A percentile compares a stretch with the other conserved stretches of the same genome.
phyloP scores from a whole-genome alignment of 352 stramenopile genomes.

The Globisporangium takayamanum region DNA sequence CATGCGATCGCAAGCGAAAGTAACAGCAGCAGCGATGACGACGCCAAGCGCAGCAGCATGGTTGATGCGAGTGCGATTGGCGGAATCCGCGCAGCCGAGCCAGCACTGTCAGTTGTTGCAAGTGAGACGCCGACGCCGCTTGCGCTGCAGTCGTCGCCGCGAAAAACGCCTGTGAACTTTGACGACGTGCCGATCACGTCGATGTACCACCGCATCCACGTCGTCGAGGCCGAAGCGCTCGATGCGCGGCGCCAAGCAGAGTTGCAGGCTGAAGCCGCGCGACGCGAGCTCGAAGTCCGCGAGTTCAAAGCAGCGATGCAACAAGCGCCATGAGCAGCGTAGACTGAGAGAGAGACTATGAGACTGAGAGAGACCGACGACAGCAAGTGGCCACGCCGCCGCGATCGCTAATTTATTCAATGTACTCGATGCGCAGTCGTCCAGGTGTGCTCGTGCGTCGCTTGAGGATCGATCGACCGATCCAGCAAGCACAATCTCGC shows the following conservation, averaged over 20 bases:
- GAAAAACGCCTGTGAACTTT: conserved; percentile 20
- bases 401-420: too few species aligned
- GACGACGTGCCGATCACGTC: conserved; percentile 71
- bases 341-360: background rate
- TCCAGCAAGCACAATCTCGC: too few species aligned
- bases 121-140: background rate
- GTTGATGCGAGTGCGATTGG: background rate
- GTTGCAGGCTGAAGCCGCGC: conserved; percentile 38
- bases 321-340: background rate
- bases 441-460: too few species aligned
- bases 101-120: background rate
- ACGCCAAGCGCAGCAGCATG: background rate
- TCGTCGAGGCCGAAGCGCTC: conserved; percentile 42
- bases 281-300: conserved; percentile 41
- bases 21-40: background rate
- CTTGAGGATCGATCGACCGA: too few species aligned
- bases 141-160: conserved; percentile 9
- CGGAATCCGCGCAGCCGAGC: background rate
- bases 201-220: conserved; percentile 68
- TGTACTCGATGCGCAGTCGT: too few species aligned
- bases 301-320: conserved; percentile 55
- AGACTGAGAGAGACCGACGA: background rate
- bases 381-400: too few species aligned
- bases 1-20: background rate
- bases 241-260: conserved; percentile 38